Evolutionary conservation across 805 yeast genomes (phyloP).

Genomic region (Starmerella apicola): DNA sequence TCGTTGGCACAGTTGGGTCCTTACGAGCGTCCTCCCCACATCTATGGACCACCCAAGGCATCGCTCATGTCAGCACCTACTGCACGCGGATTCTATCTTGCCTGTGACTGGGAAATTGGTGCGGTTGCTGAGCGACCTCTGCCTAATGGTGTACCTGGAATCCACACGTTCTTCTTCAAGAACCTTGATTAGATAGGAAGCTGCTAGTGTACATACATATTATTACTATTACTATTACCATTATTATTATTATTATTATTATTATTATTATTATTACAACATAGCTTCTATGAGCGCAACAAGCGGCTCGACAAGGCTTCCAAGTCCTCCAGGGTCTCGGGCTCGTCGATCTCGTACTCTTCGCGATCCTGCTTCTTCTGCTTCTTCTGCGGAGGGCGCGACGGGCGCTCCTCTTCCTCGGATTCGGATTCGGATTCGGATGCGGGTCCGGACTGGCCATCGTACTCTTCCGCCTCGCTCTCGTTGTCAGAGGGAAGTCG

Average conservation of each 20-base stretch:
- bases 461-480: slow-evolving; percentile 2
- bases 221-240: background rate
- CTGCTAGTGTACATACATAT: no score
- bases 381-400: slow-evolving; percentile 2
- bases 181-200: no score
- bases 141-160: slow-evolving; percentile 1
- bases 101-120: slow-evolving; percentile 1
- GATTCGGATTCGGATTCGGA: slow-evolving; percentile 21
- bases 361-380: slow-evolving; percentile 19
- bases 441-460: background rate
- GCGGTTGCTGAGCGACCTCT: background rate
- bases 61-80: slow-evolving; percentile 11
- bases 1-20: slow-evolving; percentile 1
- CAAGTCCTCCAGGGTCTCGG: slow-evolving; percentile 83
- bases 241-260: no score
- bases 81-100: slow-evolving; percentile 13
- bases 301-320: slow-evolving; percentile 44
- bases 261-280: no score
- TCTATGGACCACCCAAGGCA: slow-evolving; percentile 12
- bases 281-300: slow-evolving; percentile 13
- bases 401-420: slow-evolving; percentile 25
- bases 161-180: slow-evolving; percentile 7
- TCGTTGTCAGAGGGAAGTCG: slow-evolving; percentile 13
- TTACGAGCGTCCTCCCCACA: slow-evolving; percentile 3
- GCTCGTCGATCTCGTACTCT: slow-evolving; percentile 69